Evolutionary conservation across 495 filamentous ascomycete species (phyloP), one percentile per base, ranked within the genome.

Genomic region (Tuber brumale): DNA sequence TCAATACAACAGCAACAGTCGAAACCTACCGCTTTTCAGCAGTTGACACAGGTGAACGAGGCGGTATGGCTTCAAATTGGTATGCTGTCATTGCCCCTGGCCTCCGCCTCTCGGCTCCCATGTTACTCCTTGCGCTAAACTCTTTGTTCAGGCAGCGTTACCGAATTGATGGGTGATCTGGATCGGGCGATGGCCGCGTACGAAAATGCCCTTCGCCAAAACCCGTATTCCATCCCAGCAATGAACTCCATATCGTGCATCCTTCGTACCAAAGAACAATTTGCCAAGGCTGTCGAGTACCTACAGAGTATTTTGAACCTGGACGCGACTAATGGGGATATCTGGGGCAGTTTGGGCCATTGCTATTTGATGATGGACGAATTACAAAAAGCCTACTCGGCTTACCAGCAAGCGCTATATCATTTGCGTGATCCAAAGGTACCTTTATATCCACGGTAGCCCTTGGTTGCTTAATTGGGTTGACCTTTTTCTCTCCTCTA

Each of bases 291-390:
- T 4, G 91, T 97, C 41, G 96, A 98, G 80, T 98, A 94, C 82
- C 87, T 99, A 39, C 91, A 95, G 75, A 92, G 90, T 43, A 97
- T 98, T 75, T 83, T 99, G 70, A 96, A 97, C 85, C 85, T 99
- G 51, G 96, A 99, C 76, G 87, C 85, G 3, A 91, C 87, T 75
- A 97, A 95, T 83, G 95, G 95, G 41, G 95, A 99, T 85, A 94
- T 95, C 35, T 98, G 95, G 95, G 94, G 96, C 21, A 97, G 94
- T 80, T 86, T 81, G 92, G 93, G 95, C 5, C 96, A 98, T 85
- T 98, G 95, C 84, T 96, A 93, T 82, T 87, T 99, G 37, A 99
- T 99, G 95, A 97, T 98, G 94, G 95, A 99, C 79, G 95, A 99
- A 80, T 84, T 99, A 45, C 95, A 98, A 84, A 93, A 97, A 82